Evolutionary conservation across 345 rosid species (phyloP).

Genomic region (Bruguiera parviflora): DNA sequence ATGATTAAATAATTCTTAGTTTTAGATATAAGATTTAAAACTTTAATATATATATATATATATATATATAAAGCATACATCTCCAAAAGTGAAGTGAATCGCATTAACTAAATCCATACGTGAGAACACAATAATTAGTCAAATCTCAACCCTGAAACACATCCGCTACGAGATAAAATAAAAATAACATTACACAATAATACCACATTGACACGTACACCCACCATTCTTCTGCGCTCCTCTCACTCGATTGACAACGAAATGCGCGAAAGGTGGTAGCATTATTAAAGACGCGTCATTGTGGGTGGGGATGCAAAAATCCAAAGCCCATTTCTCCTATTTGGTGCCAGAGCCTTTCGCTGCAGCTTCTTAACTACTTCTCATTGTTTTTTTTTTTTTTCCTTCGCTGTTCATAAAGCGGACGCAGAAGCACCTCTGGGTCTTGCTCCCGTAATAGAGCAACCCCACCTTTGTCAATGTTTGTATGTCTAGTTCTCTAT

Average conservation of each 20-base stretch:
- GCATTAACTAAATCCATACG: too few relatives aligned
- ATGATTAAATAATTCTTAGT: too few relatives aligned
- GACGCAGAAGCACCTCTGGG: neutral
- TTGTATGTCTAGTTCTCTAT: neutral
- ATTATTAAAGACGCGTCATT: neutral
- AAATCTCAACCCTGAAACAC: too few relatives aligned
- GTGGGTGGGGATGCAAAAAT: slow-evolving; percentile 14
- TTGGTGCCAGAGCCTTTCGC: slow-evolving; percentile 22
- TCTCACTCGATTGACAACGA: slow-evolving; percentile 15
- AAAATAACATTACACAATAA: too few relatives aligned
- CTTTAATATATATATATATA: too few relatives aligned
- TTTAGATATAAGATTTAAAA: too few relatives aligned
- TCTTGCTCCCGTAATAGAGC: slow-evolving; percentile 18
- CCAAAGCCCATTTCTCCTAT: slow-evolving; percentile 22
- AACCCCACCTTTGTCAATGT: slow-evolving; percentile 4
- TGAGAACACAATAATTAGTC: too few relatives aligned
- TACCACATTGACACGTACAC: neutral
- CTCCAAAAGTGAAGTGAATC: too few relatives aligned
- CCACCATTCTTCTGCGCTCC: neutral
- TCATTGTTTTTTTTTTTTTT: slow-evolving; percentile 8
- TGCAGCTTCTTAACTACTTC: slow-evolving; percentile 31
- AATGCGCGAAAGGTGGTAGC: neutral
- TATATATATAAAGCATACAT: too few relatives aligned
- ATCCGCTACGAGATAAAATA: too few relatives aligned
- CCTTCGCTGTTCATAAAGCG: slow-evolving; percentile 16